These are phyloP conservation scores for Phyllachora maydis DNA, from an alignment of 2,329 filamentous ascomycete genomes.

Conservation along the genomic window DNA sequence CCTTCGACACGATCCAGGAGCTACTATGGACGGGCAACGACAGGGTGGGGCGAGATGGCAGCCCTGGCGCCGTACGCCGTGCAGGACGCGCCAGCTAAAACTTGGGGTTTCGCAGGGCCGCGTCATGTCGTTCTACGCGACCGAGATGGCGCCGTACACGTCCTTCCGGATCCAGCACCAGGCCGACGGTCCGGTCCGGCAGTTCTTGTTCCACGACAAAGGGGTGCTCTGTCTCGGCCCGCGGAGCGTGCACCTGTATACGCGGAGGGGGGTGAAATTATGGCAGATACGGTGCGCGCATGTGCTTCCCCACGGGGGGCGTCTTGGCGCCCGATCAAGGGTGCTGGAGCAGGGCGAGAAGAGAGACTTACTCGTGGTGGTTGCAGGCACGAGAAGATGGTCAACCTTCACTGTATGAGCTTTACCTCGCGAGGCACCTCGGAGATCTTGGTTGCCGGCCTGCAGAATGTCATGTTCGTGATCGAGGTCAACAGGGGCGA, in stretches of 20 bases:
- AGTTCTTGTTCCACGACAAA: conserved; percentile 79
- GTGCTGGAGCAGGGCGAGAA: conserved; percentile 1
- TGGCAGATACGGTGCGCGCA: conserved; percentile 69
- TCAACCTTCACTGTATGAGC: conserved; percentile 81
- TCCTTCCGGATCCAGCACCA: conserved; percentile 64
- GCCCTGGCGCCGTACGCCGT: too few species aligned
- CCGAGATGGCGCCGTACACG: conserved; percentile 73
- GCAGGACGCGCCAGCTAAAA: conserved; percentile 1
- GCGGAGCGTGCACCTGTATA: conserved; percentile 74
- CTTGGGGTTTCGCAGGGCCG: conserved; percentile 46
- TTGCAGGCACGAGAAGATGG: conserved; percentile 53
- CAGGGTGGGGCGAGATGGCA: conserved; percentile 24
- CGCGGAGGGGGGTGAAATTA: conserved; percentile 58
- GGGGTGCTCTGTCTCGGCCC: conserved; percentile 74
- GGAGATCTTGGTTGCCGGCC: conserved; percentile 72
- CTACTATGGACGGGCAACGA: conserved; percentile 87
- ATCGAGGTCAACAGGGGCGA: conserved; percentile 50
- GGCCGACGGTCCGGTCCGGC: conserved; percentile 60
- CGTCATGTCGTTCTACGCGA: conserved; percentile 72
- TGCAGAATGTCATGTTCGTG: conserved; percentile 70
- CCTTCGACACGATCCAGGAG: conserved; percentile 79
- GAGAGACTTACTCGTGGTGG: conserved; percentile 3
- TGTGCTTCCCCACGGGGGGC: conserved; percentile 1
- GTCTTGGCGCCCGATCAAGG: too few species aligned
- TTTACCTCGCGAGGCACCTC: conserved; percentile 72